Base-by-base conservation (phyloP, 1,284 basidiomycete genomes). In the Pulveroboletus sp. region DNA sequence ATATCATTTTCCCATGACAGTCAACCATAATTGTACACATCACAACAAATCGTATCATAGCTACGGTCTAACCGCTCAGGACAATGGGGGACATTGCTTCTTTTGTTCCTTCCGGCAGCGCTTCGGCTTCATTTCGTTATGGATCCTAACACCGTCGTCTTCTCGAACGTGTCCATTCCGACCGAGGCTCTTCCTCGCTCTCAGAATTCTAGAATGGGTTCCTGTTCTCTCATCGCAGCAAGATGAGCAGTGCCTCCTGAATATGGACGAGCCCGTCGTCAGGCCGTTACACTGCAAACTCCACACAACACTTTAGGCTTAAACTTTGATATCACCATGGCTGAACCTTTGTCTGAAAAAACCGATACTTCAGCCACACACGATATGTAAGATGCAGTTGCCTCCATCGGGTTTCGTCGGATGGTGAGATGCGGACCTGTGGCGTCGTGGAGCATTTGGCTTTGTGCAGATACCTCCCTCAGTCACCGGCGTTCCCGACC, bases 1-100 rank as follows among this genome's bases (percentile, higher is more conserved):
- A 38, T 36, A 18, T 10, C 43, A 25, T 28, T 66, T 71, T 73
- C 68, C 57, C 72, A 72, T 72, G 59, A n/a, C n/a, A 35, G 50
- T 57, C 64, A 56, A 45, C 47, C 45, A 31, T 5, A 54, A 33
- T 49, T 24, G 7, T 12, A 45, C 40, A 56, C 28, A 45, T 42
- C 42, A 53, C 36, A 50, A 60, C 54, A 61, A 46, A 38, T 44
- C 43, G 60, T 62, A 66, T 62, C 70, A 50, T 71, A 43, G 65
- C 59, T 65, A 71, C 65, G 53, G 50, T 43, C 52, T 45, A 49
- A 62, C 44, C 50, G 43, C 48, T 39, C 43, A 60, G 39, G 45
- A 38, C 22, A 31, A 29, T 43, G 36, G 22, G 22, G 52, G 50
- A 22, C 47, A 15, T 44, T 45, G 2, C 33, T 43, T 45, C 61